A percentile compares a stretch with the other conserved stretches of the same genome.
These are phyloP conservation scores for Zasmidium angulare DNA, from an alignment of 2,329 filamentous ascomycete genomes.

Conservation along the genomic window DNA sequence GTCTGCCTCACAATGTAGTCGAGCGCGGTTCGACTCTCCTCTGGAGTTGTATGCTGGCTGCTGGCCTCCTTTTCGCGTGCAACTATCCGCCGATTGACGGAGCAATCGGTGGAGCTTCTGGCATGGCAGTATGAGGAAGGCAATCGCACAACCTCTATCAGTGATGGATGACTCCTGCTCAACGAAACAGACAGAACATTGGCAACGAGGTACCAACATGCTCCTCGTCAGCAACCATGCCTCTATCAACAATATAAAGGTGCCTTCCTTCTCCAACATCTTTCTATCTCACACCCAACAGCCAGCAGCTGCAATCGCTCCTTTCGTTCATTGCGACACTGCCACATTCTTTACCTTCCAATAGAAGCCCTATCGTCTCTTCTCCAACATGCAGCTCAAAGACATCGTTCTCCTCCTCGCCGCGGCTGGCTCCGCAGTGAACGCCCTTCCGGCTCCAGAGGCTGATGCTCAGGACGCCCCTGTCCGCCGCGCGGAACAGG, in stretches of 20 bases:
- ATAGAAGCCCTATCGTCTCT: background rate
- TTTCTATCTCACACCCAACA: background rate
- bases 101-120: background rate
- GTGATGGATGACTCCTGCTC: background rate
- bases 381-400: slow-evolving; percentile 9
- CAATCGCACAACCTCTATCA: background rate
- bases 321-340: background rate
- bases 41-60: too few species aligned
- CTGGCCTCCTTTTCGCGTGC: too few species aligned
- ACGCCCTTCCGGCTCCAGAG: background rate
- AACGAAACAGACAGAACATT: background rate
- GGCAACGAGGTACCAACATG: background rate
- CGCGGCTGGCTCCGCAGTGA: slow-evolving; percentile 5
- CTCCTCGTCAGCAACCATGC: background rate
- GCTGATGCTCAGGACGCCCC: background rate
- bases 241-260: background rate
- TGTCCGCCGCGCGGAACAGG: background rate
- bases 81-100: too few species aligned
- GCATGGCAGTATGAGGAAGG: background rate
- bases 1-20: background rate
- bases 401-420: background rate
- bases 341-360: background rate
- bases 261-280: background rate
- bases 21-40: background rate
- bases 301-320: background rate